phyloP scores from a whole-genome alignment of 257 asterid genomes.

The Gentiana straminea region DNA sequence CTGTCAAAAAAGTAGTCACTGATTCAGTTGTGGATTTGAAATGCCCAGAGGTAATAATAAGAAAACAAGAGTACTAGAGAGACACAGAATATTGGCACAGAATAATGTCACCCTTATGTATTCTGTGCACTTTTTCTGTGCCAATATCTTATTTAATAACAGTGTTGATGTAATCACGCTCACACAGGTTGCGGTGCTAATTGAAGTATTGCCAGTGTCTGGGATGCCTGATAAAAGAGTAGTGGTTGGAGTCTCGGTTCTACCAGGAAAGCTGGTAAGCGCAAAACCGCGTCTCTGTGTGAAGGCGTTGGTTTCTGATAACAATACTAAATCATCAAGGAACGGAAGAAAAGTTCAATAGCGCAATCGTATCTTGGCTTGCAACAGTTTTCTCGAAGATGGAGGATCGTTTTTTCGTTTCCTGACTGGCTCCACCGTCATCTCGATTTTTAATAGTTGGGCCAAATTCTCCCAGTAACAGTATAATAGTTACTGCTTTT shows the following conservation, averaged over 20 bases:
- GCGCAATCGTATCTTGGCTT: no score
- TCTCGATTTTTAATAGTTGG: no score
- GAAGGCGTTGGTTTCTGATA: conserved; percentile 6
- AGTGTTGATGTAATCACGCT: neutral
- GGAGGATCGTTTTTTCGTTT: no score
- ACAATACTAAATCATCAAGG: conserved; percentile 3
- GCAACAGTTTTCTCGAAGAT: no score
- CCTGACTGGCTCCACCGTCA: no score
- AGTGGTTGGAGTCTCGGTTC: conserved; percentile 37
- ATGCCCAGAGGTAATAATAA: conserved; percentile 30
- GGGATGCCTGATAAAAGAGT: conserved; percentile 22
- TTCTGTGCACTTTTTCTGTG: neutral
- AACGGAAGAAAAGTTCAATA: conserved; percentile 10
- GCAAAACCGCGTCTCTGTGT: conserved; percentile 31
- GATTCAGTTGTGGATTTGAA: conserved; percentile 34
- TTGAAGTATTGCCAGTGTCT: conserved; percentile 40
- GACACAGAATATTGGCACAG: no score
- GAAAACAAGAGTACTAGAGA: neutral
- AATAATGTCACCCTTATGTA: neutral
- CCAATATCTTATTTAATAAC: conserved; percentile 7
- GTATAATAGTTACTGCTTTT: no score
- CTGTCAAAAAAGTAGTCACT: conserved; percentile 29
- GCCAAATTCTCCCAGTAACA: no score
- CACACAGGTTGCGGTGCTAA: conserved; percentile 27
- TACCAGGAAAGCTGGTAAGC: conserved; percentile 26